These are phyloP conservation scores for Cystobasidium sp. DNA, from an alignment of 1,284 basidiomycete genomes.

Conservation along the genomic window DNA sequence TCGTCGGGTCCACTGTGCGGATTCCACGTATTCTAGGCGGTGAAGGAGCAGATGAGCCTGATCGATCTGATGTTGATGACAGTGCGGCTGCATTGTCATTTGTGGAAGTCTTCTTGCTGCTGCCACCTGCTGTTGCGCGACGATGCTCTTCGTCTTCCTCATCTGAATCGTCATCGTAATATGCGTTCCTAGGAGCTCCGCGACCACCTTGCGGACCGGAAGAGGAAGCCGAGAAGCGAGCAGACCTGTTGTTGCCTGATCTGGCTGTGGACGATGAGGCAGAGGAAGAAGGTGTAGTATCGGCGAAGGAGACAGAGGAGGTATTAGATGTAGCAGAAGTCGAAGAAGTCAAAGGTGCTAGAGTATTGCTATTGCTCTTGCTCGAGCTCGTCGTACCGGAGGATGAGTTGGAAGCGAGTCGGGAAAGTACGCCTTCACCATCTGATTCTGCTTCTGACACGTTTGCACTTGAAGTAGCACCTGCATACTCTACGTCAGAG, in stretches of 20 bases:
- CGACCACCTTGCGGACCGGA: constrained; percentile 10
- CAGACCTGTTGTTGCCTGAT: not conserved
- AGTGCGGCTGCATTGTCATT: not conserved
- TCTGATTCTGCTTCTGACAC: constrained; percentile 20
- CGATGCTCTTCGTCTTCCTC: not conserved
- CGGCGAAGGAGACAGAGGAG: not conserved
- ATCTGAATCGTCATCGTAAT: not conserved
- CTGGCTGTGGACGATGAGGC: not conserved
- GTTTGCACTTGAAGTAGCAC: constrained; percentile 17
- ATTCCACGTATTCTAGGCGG: not conserved
- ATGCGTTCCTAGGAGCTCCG: constrained; percentile 32
- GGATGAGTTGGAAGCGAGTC: constrained; percentile 12
- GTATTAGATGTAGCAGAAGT: not conserved
- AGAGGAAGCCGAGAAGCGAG: not conserved
- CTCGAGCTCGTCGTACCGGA: not conserved
- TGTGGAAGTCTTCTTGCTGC: no score
- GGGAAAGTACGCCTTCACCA: constrained; percentile 6
- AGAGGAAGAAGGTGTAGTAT: not conserved
- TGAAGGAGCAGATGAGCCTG: not conserved
- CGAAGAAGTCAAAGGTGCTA: not conserved
- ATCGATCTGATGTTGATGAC: not conserved
- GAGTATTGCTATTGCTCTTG: not conserved
- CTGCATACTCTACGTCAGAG: constrained; percentile 5
- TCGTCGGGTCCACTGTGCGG: not conserved
- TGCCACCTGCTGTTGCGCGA: not conserved